Base-by-base conservation (phyloP, 1,139 yeast genomes). In the Yamadazyma taylorii region DNA sequence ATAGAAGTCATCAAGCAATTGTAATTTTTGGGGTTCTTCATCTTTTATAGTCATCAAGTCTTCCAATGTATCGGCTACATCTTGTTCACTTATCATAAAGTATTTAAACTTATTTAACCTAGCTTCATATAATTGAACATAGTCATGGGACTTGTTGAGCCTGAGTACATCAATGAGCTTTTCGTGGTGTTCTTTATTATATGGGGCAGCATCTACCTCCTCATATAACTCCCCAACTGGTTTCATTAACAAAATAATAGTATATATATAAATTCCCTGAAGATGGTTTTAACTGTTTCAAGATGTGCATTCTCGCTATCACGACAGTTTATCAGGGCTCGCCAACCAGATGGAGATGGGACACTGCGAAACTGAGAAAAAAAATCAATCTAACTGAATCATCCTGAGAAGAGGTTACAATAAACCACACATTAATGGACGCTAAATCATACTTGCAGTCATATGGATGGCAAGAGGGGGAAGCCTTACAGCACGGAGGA, bases 391-490 rank as follows among this genome's bases (percentile, higher is more conserved):
- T 6, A 24, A 21, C 23, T 21, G 23, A 21, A 21, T 17, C 17
- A 9, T 24, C n/a, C n/a, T 10, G 14, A n/a, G 17, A 25, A 5
- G 8, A 8, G 8, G 21, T 6, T 5, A 19, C 8, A 19, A 19
- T 6, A 8, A 19, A 19, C 8, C 21, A 19, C 8, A 6, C 8
- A 19, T 8, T 8, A 12, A 90, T 90, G 96, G 79, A 92, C 60
- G 80, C 96, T 29, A 75, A 73, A 36, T 73, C 66, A 37, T 92
- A 90, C 56, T 64, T 92, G 45, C 70, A 75, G 57, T 78, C 86
- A 3, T 88, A 73, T 52, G 97, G 97, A 12, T 92, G 98, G 98
- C 71, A 73, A 39, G 92, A 87, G 50, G 97, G 97, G 4, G 87
- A 88, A 48, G 95, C 95, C 0, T 66, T 92, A 30, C 77, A 73